Conservation (phyloP, 164 flowering plant genomes). For the Kalanchoe fedtschenkoi region DNA sequence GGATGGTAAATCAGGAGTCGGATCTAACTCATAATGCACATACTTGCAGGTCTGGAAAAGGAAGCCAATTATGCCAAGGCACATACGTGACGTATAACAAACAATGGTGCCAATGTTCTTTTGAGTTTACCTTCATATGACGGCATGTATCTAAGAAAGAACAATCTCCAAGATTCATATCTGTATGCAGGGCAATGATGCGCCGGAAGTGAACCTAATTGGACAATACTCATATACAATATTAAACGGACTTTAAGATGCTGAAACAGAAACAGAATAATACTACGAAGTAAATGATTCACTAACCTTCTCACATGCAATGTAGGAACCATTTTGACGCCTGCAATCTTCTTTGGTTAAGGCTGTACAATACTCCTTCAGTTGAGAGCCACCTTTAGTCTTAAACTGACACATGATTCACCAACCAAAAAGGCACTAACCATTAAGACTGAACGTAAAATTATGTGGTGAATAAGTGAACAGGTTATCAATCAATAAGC, state of each 20-base stretch:
- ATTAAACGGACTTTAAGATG: background rate
- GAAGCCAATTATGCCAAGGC: slow-evolving; percentile 5
- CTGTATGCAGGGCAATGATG: slow-evolving; percentile 90
- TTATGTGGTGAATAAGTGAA: background rate
- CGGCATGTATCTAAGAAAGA: slow-evolving; percentile 96
- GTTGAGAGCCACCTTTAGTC: slow-evolving; percentile 92
- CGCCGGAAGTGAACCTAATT: slow-evolving; percentile 90
- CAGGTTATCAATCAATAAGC: background rate
- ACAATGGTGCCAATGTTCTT: background rate
- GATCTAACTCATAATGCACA: slow-evolving; percentile 95
- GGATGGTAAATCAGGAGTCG: slow-evolving; percentile 62
- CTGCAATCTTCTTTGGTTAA: slow-evolving; percentile 96
- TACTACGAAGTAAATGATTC: background rate
- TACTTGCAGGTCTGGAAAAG: slow-evolving; percentile 82
- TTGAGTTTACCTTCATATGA: slow-evolving; percentile 78
- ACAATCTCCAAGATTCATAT: slow-evolving; percentile 88
- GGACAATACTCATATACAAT: background rate
- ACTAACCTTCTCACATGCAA: slow-evolving; percentile 90
- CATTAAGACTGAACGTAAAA: background rate
- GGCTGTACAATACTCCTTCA: slow-evolving; percentile 78
- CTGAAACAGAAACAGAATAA: background rate
- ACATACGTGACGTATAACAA: background rate
- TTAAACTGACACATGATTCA: slow-evolving; percentile 56
- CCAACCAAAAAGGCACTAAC: background rate
- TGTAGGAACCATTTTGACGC: slow-evolving; percentile 58